Evolutionary conservation across 2,329 filamentous ascomycete genomes (phyloP).

Genomic region (Atkinsonella hypoxylon): DNA sequence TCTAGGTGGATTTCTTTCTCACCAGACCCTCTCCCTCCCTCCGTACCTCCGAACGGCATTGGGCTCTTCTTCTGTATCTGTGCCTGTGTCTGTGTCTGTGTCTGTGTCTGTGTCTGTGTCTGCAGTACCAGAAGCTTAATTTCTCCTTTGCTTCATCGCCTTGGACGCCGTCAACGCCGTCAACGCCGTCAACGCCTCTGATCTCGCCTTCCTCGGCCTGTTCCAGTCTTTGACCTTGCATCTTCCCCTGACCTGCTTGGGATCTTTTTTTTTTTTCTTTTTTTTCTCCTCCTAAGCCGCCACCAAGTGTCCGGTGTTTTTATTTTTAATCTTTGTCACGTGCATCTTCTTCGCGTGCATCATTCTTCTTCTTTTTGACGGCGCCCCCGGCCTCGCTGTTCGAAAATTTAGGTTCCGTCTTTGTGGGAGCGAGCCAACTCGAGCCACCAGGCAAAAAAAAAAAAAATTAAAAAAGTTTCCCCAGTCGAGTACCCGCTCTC

Average conservation of each 20-base stretch:
- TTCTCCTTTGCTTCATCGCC: conserved; percentile 15
- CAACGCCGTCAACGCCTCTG: conserved; percentile 19
- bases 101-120: too few species aligned
- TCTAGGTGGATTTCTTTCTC: conserved; percentile 23
- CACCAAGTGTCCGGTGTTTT: conserved; percentile 9
- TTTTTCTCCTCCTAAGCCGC: conserved; percentile 13
- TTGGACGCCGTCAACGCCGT: conserved; percentile 19
- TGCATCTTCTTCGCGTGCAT: conserved; percentile 5
- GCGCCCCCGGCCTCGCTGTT: background rate
- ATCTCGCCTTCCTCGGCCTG: conserved; percentile 13
- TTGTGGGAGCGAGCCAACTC: conserved; percentile 6
- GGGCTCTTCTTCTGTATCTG: conserved; percentile 21
- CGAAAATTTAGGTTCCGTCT: background rate
- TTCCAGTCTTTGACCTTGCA: conserved; percentile 18
- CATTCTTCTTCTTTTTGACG: conserved; percentile 6
- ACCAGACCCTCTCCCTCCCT: conserved; percentile 21
- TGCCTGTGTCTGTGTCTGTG: too few species aligned
- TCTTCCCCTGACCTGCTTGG: conserved; percentile 14
- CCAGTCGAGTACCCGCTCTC: conserved; percentile 5
- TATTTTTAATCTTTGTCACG: conserved; percentile 6
- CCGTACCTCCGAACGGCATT: conserved; percentile 14
- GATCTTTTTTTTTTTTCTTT: conserved; percentile 6
- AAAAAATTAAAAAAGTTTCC: conserved; percentile 1
- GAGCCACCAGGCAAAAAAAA: background rate
- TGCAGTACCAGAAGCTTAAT: conserved; percentile 18